Evolutionary conservation across 106 monocot species (phyloP).

Genomic region (Dendrobium catenatum): DNA sequence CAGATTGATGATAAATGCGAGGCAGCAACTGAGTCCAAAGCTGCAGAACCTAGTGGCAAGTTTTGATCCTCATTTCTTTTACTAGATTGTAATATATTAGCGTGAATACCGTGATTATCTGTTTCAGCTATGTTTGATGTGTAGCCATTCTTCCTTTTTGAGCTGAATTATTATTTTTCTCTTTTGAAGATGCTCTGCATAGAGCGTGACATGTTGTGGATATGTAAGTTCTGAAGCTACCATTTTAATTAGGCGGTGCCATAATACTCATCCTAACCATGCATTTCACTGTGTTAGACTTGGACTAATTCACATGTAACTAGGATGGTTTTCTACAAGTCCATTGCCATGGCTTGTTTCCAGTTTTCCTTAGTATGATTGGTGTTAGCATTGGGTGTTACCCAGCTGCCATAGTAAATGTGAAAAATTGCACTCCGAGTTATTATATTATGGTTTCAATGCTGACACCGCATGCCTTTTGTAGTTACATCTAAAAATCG

Average conservation of each 20-base stretch:
- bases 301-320: neutral
- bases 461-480: too few relatives aligned
- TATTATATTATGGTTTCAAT: too few relatives aligned
- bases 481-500: too few relatives aligned
- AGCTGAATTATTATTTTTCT: neutral
- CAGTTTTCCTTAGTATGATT: neutral
- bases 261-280: too few relatives aligned
- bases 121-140: neutral
- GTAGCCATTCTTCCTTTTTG: neutral
- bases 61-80: neutral
- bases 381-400: too few relatives aligned
- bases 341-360: neutral
- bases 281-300: neutral
- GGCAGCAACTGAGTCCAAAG: neutral
- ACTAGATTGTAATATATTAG: neutral
- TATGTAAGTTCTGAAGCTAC: neutral
- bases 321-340: neutral
- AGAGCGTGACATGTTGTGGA: neutral
- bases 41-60: neutral
- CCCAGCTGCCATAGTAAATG: too few relatives aligned
- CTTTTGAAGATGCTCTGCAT: neutral
- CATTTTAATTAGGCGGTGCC: neutral
- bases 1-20: slow-evolving; percentile 2
- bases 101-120: neutral
- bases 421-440: too few relatives aligned